Conservation (phyloP, 257 asterid species). For the Nyctanthes arbortristis region DNA sequence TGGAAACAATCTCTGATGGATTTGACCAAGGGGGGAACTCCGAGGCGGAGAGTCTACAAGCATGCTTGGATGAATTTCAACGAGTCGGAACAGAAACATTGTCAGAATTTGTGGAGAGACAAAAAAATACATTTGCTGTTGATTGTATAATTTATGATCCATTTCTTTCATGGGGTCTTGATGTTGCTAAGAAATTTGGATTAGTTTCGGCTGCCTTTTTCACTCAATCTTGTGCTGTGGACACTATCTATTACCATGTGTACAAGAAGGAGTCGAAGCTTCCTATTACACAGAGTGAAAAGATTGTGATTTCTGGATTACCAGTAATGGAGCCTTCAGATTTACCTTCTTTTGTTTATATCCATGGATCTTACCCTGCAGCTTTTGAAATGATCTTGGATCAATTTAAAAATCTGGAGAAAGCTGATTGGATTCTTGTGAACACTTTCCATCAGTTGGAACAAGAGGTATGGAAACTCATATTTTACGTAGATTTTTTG, state of each 20-base stretch:
- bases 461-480: constrained; percentile 31
- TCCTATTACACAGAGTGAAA: constrained; percentile 27
- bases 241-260: too few species aligned
- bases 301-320: constrained; percentile 28
- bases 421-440: constrained; percentile 35
- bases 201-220: constrained; percentile 31
- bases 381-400: constrained; percentile 1
- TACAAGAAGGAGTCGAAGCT: too few species aligned
- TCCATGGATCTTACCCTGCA: constrained; percentile 21
- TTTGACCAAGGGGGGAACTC: constrained; percentile 33
- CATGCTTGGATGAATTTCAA: constrained; percentile 8
- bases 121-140: constrained; percentile 29
- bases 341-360: constrained; percentile 33
- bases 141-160: too few species aligned
- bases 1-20: constrained; percentile 39
- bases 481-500: too few species aligned
- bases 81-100: constrained; percentile 34
- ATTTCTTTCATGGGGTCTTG: constrained; percentile 43
- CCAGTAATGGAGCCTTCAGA: constrained; percentile 28
- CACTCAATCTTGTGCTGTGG: too few species aligned
- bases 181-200: constrained; percentile 36
- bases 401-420: constrained; percentile 36
- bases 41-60: constrained; percentile 2
- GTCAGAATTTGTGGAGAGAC: constrained; percentile 25
- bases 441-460: constrained; percentile 41